Conservation (phyloP, 2,329 filamentous ascomycete genomes). For the Paramyrothecium sp. region DNA sequence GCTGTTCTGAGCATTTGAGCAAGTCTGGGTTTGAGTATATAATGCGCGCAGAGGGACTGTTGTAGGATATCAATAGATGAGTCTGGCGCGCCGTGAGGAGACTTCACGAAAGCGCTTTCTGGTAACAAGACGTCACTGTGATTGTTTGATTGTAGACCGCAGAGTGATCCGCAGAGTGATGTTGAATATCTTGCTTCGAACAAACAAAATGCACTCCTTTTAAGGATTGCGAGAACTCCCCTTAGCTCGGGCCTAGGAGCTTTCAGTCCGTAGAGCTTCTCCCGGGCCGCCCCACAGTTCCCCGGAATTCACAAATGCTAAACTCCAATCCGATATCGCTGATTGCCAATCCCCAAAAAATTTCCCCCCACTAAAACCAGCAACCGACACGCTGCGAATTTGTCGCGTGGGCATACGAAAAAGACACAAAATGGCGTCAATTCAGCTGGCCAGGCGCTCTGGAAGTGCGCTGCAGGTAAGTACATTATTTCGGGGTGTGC, state of each 20-base stretch:
- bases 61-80: slow-evolving; percentile 1
- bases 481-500: background rate
- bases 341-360: slow-evolving; percentile 33
- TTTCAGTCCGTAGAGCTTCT: too few species aligned
- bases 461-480: slow-evolving; percentile 46
- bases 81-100: too few species aligned
- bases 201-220: too few species aligned
- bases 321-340: slow-evolving; percentile 30
- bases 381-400: slow-evolving; percentile 16
- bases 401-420: slow-evolving; percentile 15
- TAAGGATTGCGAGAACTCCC: too few species aligned
- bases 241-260: too few species aligned
- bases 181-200: too few species aligned
- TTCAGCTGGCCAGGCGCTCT: slow-evolving; percentile 48
- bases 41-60: slow-evolving; percentile 6
- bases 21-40: background rate
- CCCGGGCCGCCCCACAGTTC: slow-evolving; percentile 16
- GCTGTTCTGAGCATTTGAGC: slow-evolving; percentile 29
- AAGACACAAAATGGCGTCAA: slow-evolving; percentile 54
- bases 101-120: too few species aligned
- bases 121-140: too few species aligned
- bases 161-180: too few species aligned
- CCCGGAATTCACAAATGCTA: slow-evolving; percentile 16
- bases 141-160: too few species aligned
- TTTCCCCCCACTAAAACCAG: slow-evolving; percentile 23